These are phyloP conservation scores for Cytospora leucostoma DNA, from an alignment of 2,329 filamentous ascomycete species.

Conservation along the genomic window DNA sequence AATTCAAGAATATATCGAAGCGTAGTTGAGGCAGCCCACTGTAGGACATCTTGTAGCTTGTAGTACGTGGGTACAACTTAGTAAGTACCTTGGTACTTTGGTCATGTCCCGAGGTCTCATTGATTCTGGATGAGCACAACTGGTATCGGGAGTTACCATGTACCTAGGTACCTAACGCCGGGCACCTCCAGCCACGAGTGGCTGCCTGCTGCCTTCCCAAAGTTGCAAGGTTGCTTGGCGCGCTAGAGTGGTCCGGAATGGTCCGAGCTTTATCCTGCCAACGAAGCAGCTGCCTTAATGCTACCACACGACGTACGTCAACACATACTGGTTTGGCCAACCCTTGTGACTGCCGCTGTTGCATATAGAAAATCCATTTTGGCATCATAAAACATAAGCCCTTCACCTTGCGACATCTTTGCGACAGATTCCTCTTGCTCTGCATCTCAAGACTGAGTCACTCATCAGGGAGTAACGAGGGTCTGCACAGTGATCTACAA, in stretches of 20 bases:
- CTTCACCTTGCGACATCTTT: neutral
- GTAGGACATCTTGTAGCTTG: too few relatives aligned
- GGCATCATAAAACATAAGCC: neutral
- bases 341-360: constrained; percentile 2
- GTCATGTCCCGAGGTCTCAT: too few relatives aligned
- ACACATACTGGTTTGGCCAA: neutral
- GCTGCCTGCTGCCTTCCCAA: too few relatives aligned
- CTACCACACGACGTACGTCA: neutral
- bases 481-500: constrained; percentile 9
- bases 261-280: constrained; percentile 1
- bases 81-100: neutral
- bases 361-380: neutral
- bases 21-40: too few relatives aligned
- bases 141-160: neutral
- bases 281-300: constrained; percentile 1
- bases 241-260: neutral
- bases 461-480: neutral
- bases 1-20: too few relatives aligned
- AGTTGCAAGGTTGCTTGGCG: neutral
- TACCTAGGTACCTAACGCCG: neutral
- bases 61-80: neutral
- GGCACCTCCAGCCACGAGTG: neutral
- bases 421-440: neutral
- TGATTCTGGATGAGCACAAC: too few relatives aligned
- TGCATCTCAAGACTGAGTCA: neutral